phyloP scores from a whole-genome alignment of 768 basidiomycete genomes.

The Arthromyces matolae region DNA sequence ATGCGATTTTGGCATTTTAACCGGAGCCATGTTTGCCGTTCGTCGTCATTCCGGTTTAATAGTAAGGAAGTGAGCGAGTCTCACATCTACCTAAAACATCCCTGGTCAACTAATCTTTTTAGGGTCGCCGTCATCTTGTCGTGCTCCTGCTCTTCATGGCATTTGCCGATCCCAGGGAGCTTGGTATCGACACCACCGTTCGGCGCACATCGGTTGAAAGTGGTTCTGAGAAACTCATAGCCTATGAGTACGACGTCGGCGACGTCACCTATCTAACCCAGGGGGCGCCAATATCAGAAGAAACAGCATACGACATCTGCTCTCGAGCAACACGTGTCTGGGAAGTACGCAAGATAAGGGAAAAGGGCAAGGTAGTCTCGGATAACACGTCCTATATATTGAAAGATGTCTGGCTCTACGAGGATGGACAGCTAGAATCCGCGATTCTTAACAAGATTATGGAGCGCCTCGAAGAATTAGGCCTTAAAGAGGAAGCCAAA shows the following conservation, averaged over 20 bases:
- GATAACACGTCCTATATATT: no score
- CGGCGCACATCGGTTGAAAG: background rate
- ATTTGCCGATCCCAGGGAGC: no score
- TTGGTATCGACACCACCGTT: background rate
- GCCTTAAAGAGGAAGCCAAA: background rate
- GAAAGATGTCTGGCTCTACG: background rate
- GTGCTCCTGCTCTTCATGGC: background rate
- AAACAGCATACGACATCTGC: background rate
- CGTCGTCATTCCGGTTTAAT: background rate
- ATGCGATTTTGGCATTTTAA: background rate
- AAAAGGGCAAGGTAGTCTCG: background rate
- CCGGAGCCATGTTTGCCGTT: background rate
- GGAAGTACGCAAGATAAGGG: background rate
- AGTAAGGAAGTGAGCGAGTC: background rate
- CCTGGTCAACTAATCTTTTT: background rate
- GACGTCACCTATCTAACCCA: background rate
- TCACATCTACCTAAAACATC: no score
- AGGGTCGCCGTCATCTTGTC: background rate
- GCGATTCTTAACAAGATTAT: background rate
- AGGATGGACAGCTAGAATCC: background rate
- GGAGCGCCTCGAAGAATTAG: background rate
- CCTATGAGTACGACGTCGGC: background rate
- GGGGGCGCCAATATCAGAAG: background rate
- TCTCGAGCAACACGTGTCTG: background rate
- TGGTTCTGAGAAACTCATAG: background rate